These are phyloP conservation scores for Bretschneidera sinensis DNA, from an alignment of 345 rosid species.

Conservation along the genomic window DNA sequence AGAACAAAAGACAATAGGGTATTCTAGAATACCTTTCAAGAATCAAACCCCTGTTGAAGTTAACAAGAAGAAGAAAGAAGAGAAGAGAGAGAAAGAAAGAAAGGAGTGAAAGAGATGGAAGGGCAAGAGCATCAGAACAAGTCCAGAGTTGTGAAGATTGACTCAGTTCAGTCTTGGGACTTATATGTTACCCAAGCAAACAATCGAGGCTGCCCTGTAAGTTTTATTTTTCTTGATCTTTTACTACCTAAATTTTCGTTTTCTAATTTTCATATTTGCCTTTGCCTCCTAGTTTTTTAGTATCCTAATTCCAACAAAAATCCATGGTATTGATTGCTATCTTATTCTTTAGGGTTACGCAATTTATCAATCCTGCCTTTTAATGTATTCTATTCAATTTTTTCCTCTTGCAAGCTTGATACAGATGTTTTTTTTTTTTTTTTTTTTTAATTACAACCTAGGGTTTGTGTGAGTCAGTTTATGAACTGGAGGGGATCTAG, in stretches of 20 bases:
- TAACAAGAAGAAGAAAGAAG: slow-evolving; percentile 8
- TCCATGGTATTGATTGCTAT: not conserved
- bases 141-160: slow-evolving; percentile 55
- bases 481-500: not conserved
- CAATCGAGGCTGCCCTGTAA: slow-evolving; percentile 61
- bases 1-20: slow-evolving; percentile 8
- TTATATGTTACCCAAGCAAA: slow-evolving; percentile 53
- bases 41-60: slow-evolving; percentile 4
- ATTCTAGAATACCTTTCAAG: not conserved
- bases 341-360: not conserved
- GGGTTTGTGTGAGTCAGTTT: not conserved
- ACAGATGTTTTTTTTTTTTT: not conserved
- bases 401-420: not conserved
- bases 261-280: not conserved
- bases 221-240: slow-evolving; percentile 14
- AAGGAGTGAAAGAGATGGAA: slow-evolving; percentile 26
- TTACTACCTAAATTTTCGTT: not conserved
- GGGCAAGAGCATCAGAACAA: slow-evolving; percentile 41
- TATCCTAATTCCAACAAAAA: not conserved
- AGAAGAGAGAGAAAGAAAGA: not conserved
- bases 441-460: too few species aligned
- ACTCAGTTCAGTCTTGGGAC: slow-evolving; percentile 67
- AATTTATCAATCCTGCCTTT: not conserved
- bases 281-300: not conserved
- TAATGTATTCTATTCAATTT: not conserved